Base-by-base conservation (phyloP, 2,329 filamentous ascomycete species). In the Helotiales sp. region DNA sequence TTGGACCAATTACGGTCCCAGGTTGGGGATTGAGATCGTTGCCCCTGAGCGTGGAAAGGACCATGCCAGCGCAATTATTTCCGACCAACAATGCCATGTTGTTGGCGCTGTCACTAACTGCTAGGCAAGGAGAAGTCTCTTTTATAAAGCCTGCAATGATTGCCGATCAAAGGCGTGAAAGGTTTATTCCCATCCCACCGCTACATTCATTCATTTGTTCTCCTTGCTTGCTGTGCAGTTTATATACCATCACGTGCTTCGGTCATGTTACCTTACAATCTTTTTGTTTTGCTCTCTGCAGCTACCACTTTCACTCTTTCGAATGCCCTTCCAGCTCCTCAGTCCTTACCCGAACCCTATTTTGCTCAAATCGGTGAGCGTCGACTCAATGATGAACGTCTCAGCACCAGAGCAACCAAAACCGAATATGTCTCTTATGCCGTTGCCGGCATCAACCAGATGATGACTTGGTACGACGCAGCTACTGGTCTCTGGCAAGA, bases 391-490 rank as follows among this genome's bases (percentile, higher is more conserved):
- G 34, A 30, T 63, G 45, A 55, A 20, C 37, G 50, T 32, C 55
- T 68, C 32, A 55, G 45, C 5, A 20, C 43, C 6, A 40, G 66
- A 32, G 59, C 66, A 34, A 66, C 72, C 30, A 43, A 60, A 20
- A 50, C 59, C 22, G 65, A 73, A 17, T 76, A 75, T 65, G 65
- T 73, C 7, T 64, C 68, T 17, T 73, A 75, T 37, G 72, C 70
- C 3, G 66, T 70, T 20, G 71, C 76, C 2, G 81, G 80, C 0
- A 75, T 83, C 1, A 74, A 78, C 45, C 77, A 82, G 15, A 80
- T 91, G 4, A 87, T 91, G 71, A 77, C 75, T 20, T 91, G 86
- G 84, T 92, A 91, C 76, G 83, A 89, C 73, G 69, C 78, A 1
- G 73, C 76, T 1, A 87, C 83, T 0, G 90, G 90, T 1, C 80